Evolutionary conservation across 768 basidiomycete species (phyloP).

Genomic region (Guyanaporus albipodus): DNA sequence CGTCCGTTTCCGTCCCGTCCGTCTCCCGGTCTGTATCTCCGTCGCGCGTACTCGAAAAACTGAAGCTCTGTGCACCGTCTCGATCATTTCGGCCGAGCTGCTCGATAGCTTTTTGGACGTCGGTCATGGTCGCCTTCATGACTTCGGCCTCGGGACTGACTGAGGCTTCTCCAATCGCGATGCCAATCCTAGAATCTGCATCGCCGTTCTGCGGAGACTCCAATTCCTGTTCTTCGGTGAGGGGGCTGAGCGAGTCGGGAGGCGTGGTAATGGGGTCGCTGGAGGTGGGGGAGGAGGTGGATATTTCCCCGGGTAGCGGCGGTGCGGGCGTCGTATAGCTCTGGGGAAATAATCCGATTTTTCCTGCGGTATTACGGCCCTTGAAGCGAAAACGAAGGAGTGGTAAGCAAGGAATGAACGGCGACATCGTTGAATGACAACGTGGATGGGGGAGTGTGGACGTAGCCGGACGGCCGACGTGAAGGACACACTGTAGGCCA

Average conservation of each 20-base stretch:
- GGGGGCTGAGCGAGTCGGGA: conserved; percentile 37
- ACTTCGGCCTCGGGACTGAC: conserved; percentile 43
- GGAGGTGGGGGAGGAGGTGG: conserved; percentile 27
- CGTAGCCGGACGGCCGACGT: background rate
- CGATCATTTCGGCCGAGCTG: conserved; percentile 63
- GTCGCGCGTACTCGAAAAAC: conserved; percentile 67
- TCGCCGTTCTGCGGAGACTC: conserved; percentile 29
- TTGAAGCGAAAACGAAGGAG: conserved; percentile 31
- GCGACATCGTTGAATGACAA: conserved; percentile 20
- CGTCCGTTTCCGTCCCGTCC: conserved; percentile 50
- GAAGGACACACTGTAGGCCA: conserved; percentile 3
- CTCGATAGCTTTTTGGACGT: conserved; percentile 88
- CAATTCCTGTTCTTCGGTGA: conserved; percentile 46
- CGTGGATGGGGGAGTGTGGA: conserved; percentile 13
- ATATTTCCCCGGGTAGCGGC: conserved; percentile 32
- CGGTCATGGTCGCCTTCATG: conserved; percentile 86
- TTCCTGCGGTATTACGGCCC: conserved; percentile 82
- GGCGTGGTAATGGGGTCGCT: conserved; percentile 17
- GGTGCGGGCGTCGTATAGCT: conserved; percentile 73
- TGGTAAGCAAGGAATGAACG: conserved; percentile 24
- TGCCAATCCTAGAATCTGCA: conserved; percentile 23
- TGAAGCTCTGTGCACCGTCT: conserved; percentile 66
- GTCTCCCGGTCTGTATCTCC: conserved; percentile 44
- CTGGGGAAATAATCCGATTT: conserved; percentile 87
- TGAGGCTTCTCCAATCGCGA: conserved; percentile 25